Base-by-base conservation (phyloP, 805 yeast species). In the Monosporozyma unispora region DNA sequence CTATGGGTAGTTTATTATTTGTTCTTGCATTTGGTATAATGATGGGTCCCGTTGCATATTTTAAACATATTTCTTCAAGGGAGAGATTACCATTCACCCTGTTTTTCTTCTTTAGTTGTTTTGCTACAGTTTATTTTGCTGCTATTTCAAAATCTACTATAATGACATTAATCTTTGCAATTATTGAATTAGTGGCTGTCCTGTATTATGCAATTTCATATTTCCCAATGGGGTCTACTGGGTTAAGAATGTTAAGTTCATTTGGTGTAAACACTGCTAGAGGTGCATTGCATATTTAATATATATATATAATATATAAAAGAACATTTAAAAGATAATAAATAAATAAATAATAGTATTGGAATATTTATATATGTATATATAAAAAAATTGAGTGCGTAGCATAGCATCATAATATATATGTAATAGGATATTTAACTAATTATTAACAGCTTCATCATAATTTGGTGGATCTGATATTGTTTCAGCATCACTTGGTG, bases 221-320 rank as follows among this genome's bases (percentile, higher is more conserved):
- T 67, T 91, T 93, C 76, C 99, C 99, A 12, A 85, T 90, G 70
- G 99, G 99, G 11, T 86, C 91, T 1, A 84, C 85, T 52, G 84
- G 95, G 2, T 59, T 82, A 45, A 69, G 76, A 52, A 71, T 80
- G 64, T 75, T 83, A 1, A 71, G 80, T 14, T 68, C 78, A 21
- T 69, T 82, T 6, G 88, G 84, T 5, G 66, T 77, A 5, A 72
- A 77, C 50, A 80, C 79, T 49, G 80, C 79, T n/a, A 65, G 70
- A 54, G 70, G 70, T 3, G 70, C 62, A 5, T 52, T 58, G 55
- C 60, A 59, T 49, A 67, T 67, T 42, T 66, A 49, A 54, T 12
- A 21, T 9, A 38, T 7, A 4, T 22, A 25, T 18, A 22, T n/a
- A 45, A 16, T 10, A n/a, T 45, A 18, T 44, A 25, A 18, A 37